Conservation (phyloP, 2,329 filamentous ascomycete genomes). For the Paraphaeosphaeria minitans region DNA sequence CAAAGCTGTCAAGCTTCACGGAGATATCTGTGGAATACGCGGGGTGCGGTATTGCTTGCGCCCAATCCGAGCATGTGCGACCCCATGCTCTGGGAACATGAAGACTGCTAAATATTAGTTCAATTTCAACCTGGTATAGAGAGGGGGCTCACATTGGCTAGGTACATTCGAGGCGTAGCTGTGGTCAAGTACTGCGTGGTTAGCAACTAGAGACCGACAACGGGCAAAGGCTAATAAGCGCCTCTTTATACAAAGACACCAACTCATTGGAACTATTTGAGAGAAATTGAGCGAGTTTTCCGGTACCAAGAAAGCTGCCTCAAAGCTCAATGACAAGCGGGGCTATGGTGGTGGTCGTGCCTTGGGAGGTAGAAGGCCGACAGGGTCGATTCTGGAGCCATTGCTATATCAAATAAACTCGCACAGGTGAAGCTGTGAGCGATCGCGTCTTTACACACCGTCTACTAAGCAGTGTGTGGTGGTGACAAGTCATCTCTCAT, state of each 20-base stretch:
- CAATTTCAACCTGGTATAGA: neutral
- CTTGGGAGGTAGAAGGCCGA: neutral
- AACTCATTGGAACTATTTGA: neutral
- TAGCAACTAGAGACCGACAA: neutral
- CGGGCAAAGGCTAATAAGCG: neutral
- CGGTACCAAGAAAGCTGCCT: conserved; percentile 8
- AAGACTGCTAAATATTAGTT: neutral
- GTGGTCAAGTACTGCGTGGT: neutral
- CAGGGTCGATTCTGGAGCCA: neutral
- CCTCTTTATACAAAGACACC: neutral
- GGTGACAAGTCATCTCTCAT: conserved; percentile 4
- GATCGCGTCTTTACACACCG: conserved; percentile 11
- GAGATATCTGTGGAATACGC: neutral
- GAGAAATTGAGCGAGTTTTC: neutral
- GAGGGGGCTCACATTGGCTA: neutral
- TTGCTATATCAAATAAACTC: neutral
- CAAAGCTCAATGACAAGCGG: neutral
- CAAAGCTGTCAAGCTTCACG: neutral
- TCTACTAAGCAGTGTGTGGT: conserved; percentile 13
- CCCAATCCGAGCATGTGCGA: neutral
- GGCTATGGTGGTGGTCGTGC: neutral
- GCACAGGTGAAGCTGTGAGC: neutral
- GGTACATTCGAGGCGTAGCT: neutral
- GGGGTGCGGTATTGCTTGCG: neutral
- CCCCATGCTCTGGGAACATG: neutral